Conservation (phyloP, 2,329 filamentous ascomycete species). For the Esteya vermicola region DNA sequence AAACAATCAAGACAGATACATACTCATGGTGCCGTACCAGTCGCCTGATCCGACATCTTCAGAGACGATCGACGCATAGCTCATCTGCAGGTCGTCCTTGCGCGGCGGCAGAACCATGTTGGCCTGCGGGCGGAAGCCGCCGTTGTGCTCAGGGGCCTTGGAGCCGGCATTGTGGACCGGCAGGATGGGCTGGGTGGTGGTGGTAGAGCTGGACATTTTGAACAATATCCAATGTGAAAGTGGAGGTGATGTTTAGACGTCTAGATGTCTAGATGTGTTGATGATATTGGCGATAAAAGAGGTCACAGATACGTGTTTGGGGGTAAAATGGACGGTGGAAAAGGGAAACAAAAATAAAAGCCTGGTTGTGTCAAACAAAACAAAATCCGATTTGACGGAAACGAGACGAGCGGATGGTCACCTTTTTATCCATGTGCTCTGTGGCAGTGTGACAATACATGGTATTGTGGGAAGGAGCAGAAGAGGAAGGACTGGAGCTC, state of each 20-base stretch:
- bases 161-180: neutral
- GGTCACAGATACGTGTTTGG: no score
- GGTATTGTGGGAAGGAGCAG: no score
- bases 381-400: no score
- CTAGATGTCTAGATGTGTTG: neutral
- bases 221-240: no score
- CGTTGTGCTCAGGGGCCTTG: neutral
- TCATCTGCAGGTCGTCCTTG: constrained; percentile 71
- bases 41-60: constrained; percentile 59
- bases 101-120: constrained; percentile 68
- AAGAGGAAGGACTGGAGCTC: no score
- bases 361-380: no score
- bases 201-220: no score
- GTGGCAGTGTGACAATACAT: no score
- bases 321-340: neutral
- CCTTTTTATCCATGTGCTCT: no score
- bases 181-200: no score
- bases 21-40: constrained; percentile 84
- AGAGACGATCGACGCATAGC: constrained; percentile 52
- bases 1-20: constrained; percentile 18
- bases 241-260: neutral
- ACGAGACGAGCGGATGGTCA: no score
- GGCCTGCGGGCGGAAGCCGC: constrained; percentile 33
- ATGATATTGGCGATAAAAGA: neutral
- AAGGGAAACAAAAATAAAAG: neutral